Base-by-base conservation (phyloP, 192 early-diverging fungal genomes). In the Podila verticillata region DNA sequence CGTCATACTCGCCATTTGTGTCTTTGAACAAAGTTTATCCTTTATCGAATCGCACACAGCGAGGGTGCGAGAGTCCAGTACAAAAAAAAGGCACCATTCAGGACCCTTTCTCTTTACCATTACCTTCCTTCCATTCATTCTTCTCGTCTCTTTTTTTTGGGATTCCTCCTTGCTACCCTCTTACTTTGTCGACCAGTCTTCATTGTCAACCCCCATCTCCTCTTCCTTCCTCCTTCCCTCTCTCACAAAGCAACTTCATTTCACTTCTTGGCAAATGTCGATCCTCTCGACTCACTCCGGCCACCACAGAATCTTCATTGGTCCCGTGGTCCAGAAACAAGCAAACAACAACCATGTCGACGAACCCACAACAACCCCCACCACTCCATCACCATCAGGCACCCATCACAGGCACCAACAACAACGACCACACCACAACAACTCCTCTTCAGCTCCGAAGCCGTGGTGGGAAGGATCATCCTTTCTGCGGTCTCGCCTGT, bases 391-490 rank as follows among this genome's bases (percentile, higher is more conserved):
- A n/a, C 36, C 20, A 12, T 17, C 32, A 19, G n/a, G 29, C 6
- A 22, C 31, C 32, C 29, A 44, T 57, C 57, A 59, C 66, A 31
- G 9, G 15, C 24, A 68, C 56, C 39, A 59, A 24, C 58, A 54
- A 20, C 61, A 44, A 34, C 2, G 6, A 32, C 30, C 5, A 32
- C 26, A 28, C 9, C 22, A 31, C 34, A 3, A 34, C 32, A 56
- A 44, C 34, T 32, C 68, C 34, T 34, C 57, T 60, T 39, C 32
- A 35, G 61, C 39, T 26, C 63, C 75, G 24, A 79, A 79, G 57
- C 75, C 75, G 47, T 79, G 75, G 75, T 79, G 75, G 75, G 75
- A 72, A 69, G 66, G 61, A 35, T 63, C 63, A 19, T 63, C 65
- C 30, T 75, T 68, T 28, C 24, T 75, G 22, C 62, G 51, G 30